Conservation (phyloP, 805 yeast species). For the Yarrowia deformans region DNA sequence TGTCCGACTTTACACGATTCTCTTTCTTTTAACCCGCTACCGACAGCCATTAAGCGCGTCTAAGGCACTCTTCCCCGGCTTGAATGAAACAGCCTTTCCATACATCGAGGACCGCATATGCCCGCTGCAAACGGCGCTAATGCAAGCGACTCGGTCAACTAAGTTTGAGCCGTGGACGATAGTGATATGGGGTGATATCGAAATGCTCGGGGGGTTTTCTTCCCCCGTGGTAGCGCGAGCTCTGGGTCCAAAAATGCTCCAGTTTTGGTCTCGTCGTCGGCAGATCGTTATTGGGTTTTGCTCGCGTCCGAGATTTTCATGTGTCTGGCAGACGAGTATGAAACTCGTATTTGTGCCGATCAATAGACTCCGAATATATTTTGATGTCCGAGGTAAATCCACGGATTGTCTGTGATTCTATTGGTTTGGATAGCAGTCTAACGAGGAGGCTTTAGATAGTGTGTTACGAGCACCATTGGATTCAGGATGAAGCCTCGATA, state of each 20-base stretch:
- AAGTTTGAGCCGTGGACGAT: conserved; percentile 29
- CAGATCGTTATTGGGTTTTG: not conserved
- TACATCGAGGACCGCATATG: conserved; percentile 38
- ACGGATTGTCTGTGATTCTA: conserved; percentile 2
- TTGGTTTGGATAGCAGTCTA: conserved; percentile 6
- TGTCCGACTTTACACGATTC: too few relatives aligned
- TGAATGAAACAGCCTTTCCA: conserved; percentile 19
- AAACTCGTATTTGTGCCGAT: conserved; percentile 32
- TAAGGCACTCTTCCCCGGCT: not conserved
- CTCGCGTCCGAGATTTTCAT: not conserved
- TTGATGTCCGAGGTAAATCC: conserved; percentile 15
- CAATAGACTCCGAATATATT: conserved; percentile 9
- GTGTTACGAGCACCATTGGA: not conserved
- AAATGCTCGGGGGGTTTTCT: not conserved
- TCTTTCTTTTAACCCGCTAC: too few relatives aligned
- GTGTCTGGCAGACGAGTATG: not conserved
- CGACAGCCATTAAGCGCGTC: not conserved
- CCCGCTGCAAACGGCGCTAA: conserved; percentile 36
- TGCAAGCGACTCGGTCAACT: conserved; percentile 20
- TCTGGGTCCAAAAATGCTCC: not conserved
- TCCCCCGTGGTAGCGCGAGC: not conserved
- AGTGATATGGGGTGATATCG: conserved; percentile 9
- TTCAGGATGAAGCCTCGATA: too few relatives aligned
- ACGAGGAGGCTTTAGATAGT: not conserved
- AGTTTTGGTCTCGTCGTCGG: not conserved